Evolutionary conservation across 1,139 yeast genomes (phyloP), one percentile per base, ranked within the genome.

Genomic region (Geotrichum restrictum): DNA sequence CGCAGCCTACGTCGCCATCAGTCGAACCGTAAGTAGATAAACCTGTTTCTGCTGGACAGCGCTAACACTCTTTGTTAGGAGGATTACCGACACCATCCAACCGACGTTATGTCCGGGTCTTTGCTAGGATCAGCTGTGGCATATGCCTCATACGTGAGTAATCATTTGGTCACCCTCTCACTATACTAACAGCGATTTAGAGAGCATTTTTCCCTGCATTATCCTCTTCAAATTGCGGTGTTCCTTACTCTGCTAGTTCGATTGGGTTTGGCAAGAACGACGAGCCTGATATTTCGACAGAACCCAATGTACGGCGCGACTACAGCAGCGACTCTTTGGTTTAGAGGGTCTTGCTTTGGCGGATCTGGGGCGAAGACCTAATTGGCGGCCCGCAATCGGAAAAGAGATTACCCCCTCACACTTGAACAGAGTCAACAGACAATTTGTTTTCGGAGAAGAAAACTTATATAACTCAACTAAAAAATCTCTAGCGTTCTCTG

Each of bases 11-110:
- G 40, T 54, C 10, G 57, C 54, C 13, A 49, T 54, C n/a, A 46
- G 52, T 41, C 48, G 57, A 34, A 49, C 53, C 14, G 55, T 51
- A 42, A 39, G 57, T 38, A 4, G 32, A 24, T 8, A 24, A 53
- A 11, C 54, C 49, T 61, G 82, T 55, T 85, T 85, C 0, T 66
- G n/a, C 37, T 33, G 5, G 4, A 5, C 5, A 33, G 18, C 6
- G n/a, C 43, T 46, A 33, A 42, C 37, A 10, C 40, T 31, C 13
- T 36, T 36, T 8, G 8, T 5, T 36, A 51, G 14, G 84, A 82
- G 62, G 95, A 87, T 64, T 85, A 85, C 64, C 74, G 91, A 62
- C 95, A 87, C 63, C 89, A 85, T 65, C 83, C 82, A 62, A 70
- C 78, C 34, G 95, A 87, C 64, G 77, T 87, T 16, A 59, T 79